These are phyloP conservation scores for Magnolia changhungtana DNA, from an alignment of 164 flowering plant genomes.

Conservation along the genomic window DNA sequence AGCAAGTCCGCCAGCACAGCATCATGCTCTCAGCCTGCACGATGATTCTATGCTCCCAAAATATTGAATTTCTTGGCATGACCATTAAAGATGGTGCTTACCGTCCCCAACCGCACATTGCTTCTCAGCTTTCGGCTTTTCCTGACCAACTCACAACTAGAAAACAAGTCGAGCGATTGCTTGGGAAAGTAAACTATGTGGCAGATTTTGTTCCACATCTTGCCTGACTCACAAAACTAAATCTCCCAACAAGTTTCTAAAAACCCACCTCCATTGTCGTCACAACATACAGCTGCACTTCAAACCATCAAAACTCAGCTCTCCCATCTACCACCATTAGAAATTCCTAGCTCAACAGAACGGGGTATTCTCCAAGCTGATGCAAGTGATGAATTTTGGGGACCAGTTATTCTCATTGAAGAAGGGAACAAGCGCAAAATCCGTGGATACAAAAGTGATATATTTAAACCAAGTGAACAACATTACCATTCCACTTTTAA, in stretches of 20 bases:
- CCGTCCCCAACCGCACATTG: not conserved
- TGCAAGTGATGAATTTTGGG: not conserved
- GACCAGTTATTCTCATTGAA: not conserved
- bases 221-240: not conserved
- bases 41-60: not conserved
- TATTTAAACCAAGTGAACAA: not conserved
- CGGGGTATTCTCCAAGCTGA: not conserved
- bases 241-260: not conserved
- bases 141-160: not conserved
- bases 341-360: not conserved
- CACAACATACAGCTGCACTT: not conserved
- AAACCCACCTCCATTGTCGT: not conserved
- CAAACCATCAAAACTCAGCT: not conserved
- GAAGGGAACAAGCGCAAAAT: not conserved
- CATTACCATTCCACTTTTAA: not conserved
- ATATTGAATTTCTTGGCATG: not conserved
- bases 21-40: not conserved
- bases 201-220: not conserved
- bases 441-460: not conserved
- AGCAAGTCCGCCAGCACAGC: not conserved
- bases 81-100: not conserved
- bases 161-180: not conserved
- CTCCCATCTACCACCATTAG: not conserved
- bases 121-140: not conserved
- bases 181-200: not conserved